phyloP scores from a whole-genome alignment of 805 yeast species.

The Priceomyces fermenticarens region DNA sequence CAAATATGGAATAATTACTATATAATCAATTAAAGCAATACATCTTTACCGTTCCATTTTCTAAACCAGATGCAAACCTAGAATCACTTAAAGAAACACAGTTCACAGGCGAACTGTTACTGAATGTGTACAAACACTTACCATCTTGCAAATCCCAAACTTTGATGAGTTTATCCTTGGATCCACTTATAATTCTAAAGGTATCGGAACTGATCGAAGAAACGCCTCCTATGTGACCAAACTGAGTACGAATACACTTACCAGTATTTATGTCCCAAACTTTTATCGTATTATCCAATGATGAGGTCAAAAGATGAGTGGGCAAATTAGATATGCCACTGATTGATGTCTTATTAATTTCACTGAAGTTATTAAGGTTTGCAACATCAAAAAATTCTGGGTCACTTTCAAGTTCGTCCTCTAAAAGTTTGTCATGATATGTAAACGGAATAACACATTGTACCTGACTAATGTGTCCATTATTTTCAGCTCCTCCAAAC shows the following conservation, averaged over 20 bases:
- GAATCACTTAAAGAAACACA: slow-evolving; percentile 89
- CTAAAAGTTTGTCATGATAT: slow-evolving; percentile 58
- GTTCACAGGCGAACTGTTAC: slow-evolving; percentile 56
- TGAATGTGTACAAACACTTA: slow-evolving; percentile 88
- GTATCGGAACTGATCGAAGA: slow-evolving; percentile 97
- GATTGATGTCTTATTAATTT: slow-evolving; percentile 12
- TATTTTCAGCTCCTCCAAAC: slow-evolving; percentile 69
- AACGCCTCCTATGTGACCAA: slow-evolving; percentile 97
- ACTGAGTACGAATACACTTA: slow-evolving; percentile 86
- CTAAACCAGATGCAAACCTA: slow-evolving; percentile 85
- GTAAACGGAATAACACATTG: slow-evolving; percentile 87
- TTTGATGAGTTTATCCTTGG: slow-evolving; percentile 85
- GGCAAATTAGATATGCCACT: slow-evolving; percentile 49
- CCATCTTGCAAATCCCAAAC: slow-evolving; percentile 97
- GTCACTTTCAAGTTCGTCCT: slow-evolving; percentile 44
- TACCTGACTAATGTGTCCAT: slow-evolving; percentile 92
- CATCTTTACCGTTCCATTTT: slow-evolving; percentile 82
- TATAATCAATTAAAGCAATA: slow-evolving; percentile 61
- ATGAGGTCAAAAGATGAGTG: slow-evolving; percentile 80
- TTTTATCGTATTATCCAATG: slow-evolving; percentile 89
- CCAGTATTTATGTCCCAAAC: slow-evolving; percentile 89
- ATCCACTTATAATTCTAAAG: slow-evolving; percentile 90
- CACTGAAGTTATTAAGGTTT: slow-evolving; percentile 11
- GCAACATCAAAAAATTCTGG: slow-evolving; percentile 12
- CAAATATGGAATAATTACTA: not conserved